Percentiles rank a stretch among this genome's conserved stretches.
Evolutionary conservation across 257 asterid species (phyloP).

Genomic region (Henckelia pumila): DNA sequence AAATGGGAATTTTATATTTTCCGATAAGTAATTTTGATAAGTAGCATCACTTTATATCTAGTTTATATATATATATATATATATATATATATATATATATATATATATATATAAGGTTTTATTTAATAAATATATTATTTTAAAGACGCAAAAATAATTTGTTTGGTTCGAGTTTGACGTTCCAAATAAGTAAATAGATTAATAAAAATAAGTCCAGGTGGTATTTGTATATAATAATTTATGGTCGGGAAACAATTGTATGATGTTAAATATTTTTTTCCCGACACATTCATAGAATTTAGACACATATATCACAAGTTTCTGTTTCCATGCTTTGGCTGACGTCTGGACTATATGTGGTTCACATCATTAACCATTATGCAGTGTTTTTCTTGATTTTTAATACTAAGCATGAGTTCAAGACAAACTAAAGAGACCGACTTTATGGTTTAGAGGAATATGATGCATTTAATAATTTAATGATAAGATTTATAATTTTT

Average conservation of each 20-base stretch:
- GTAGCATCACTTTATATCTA: background rate
- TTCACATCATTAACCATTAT: too few species aligned
- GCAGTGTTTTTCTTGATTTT: background rate
- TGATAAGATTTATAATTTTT: too few species aligned
- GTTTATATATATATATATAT: too few species aligned
- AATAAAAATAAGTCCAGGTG: background rate
- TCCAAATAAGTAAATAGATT: background rate
- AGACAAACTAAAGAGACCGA: background rate
- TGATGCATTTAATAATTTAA: too few species aligned
- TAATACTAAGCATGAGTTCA: background rate
- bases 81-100: too few species aligned
- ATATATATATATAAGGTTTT: too few species aligned
- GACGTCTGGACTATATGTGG: background rate
- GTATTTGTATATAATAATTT: background rate
- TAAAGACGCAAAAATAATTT: too few species aligned
- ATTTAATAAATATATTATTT: too few species aligned
- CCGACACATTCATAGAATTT: background rate
- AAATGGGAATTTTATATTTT: too few species aligned
- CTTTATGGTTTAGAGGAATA: too few species aligned
- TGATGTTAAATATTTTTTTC: background rate
- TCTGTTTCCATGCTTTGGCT: background rate
- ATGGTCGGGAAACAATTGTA: background rate
- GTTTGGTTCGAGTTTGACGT: background rate
- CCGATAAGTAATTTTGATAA: too few species aligned
- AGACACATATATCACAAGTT: background rate